Evolutionary conservation across 1,139 yeast genomes (phyloP), one percentile per base, ranked within the genome.

Genomic region (Diutina sp.): DNA sequence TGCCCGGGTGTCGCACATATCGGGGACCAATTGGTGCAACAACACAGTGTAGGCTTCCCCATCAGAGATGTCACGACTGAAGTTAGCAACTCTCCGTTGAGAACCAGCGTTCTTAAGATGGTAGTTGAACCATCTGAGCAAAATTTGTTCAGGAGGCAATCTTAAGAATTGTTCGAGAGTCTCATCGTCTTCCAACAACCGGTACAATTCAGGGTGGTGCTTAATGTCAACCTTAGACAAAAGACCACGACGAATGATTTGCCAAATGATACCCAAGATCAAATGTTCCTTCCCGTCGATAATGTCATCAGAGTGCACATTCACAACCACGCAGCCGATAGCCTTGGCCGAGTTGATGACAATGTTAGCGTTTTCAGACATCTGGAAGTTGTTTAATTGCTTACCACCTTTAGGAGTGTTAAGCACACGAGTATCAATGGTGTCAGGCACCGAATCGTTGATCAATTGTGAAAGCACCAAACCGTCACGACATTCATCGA

Each of bases 311-410:
- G 98, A 88, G 65, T 93, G 98, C 55, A 93, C 98, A 68, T 93
- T 93, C 56, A 95, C 98, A 55, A 93, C 99, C 57, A 93, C 89
- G 77, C 98, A 93, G 25, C 98, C 99, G 72, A 93, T 93, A 57
- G 98, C 99, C 74, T 93, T 93, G 48, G 99, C 99, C 3, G 99
- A 93, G 69, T 93, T 93, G 72, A 93, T 89, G 53, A 93, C 99
- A 63, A 93, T 91, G 71, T 93, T 93, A 57, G 99, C 97, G 71
- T 93, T 93, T 74, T 93, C 99, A 60, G 89, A 82, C 85, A 95
- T 91, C 63, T 91, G 95, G 77, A 93, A 93, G 67, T 90, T 90
- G 77, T 95, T 93, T 68, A 93, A 79, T 72, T 90, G 91, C 60
- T 86, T 87, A 63, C 81, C 81, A 11, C 69, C 68, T 68, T 86